A percentile compares a stretch with the other conserved stretches of the same genome.
These are phyloP conservation scores for Schizosaccharomyces lindneri DNA, from an alignment of 805 yeast species.

Conservation along the genomic window DNA sequence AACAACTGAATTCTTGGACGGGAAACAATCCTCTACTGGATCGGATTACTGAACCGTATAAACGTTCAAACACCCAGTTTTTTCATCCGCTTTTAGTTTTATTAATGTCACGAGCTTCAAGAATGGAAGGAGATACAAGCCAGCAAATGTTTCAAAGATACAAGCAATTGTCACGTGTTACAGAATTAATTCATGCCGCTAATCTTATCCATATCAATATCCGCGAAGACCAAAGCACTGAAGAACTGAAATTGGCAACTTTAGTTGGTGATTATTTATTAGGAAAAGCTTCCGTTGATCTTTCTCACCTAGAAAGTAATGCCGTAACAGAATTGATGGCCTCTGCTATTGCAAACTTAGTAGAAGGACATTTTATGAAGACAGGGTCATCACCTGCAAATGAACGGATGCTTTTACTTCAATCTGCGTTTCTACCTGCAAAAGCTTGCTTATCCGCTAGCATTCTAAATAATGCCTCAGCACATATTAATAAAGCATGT, in stretches of 20 bases:
- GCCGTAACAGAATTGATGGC: constrained; percentile 91
- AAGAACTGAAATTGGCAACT: constrained; percentile 90
- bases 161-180: not conserved
- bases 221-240: constrained; percentile 11
- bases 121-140: not conserved
- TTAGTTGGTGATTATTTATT: constrained; percentile 87
- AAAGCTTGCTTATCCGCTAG: not conserved
- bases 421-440: not conserved
- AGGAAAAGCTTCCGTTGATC: constrained; percentile 89
- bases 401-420: not conserved
- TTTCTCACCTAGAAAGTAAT: constrained; percentile 75
- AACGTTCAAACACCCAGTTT: not conserved
- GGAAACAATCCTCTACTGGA: not conserved
- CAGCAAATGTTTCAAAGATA: not conserved
- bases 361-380: constrained; percentile 98
- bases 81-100: not conserved
- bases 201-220: not conserved
- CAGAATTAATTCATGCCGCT: not conserved
- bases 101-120: not conserved
- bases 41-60: not conserved
- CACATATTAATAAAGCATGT: not conserved
- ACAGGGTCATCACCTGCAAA: constrained; percentile 62
- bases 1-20: not conserved
- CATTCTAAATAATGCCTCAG: not conserved
- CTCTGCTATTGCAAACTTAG: constrained; percentile 85